Base-by-base conservation (phyloP, 495 filamentous ascomycete genomes). In the Cryomyces minteri region DNA sequence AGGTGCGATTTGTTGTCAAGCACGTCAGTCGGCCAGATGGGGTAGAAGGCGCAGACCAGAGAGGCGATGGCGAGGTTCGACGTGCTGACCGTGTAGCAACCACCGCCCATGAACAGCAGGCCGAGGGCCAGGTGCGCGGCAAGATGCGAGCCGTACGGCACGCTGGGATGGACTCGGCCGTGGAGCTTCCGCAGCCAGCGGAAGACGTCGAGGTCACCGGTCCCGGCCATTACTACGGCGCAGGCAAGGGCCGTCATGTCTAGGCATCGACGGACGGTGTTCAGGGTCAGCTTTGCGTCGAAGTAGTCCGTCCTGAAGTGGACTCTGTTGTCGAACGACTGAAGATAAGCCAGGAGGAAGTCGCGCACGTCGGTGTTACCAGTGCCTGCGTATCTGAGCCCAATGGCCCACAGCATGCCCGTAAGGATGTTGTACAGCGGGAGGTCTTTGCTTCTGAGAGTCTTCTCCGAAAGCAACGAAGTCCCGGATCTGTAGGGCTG, bases 151-250 rank as follows among this genome's bases (percentile, higher is more conserved):
- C 90, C 90, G 54, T 92, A 99, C 0, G 87, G 77, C 2, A 80
- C 88, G 43, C 88, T 85, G 4, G 72, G 58, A 46, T 94, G 82
- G 41, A 85, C 74, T n/a, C 88, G 76, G 11, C 87, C 88, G 53
- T 96, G 90, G 33, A 95, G 73, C 30, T 77, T 76, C 4, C 90
- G 78, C 28, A 99, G 70, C 10, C 88, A 74, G n/a, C 92, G 77
- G 57, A 96, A 84, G n/a, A 94, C 74, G 10, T 68, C 60, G 12
- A 99, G 63, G 56, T 99, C 92, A 31, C 90, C 92, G 2, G 83
- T 94, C 9, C 90, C 90, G 11, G 90, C 87, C 88, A 95, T 94
- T 33, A 94, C 84, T 5, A 77, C 84, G 2, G 87, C 77, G n/a
- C 73, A 71, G 34, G 85, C 76, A 4, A 99, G 68, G 0, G 82